Evolutionary conservation across 345 rosid species (phyloP), one percentile per base, ranked within the genome.

Genomic region (Turritis glabra): DNA sequence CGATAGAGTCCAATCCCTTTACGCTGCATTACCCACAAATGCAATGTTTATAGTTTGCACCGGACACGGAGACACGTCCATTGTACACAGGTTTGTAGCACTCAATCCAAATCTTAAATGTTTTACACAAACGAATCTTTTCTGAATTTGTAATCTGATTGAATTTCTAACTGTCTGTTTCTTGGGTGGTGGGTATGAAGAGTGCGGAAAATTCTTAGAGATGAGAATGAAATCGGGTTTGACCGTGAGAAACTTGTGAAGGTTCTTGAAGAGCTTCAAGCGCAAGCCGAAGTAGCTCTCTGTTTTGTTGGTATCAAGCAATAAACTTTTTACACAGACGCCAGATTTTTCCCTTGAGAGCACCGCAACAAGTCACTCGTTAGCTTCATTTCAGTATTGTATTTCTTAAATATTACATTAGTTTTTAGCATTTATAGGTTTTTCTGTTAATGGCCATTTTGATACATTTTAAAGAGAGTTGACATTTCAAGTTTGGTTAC

Each of bases 271-370:
- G 98, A 95, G 84, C 90, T 91, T 62, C 96, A 91, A 72, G 95
- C 95, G 30, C 89, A 87, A 80, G 97, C 98, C n/a, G 96, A 94
- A 86, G 95, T 94, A 71, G 96, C 96, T 59, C 74, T 94, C 58
- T 94, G 98, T 83, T 94, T 94, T 84, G 89, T 87, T 5, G 89
- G 91, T 3, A 82, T 88, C 66, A 90, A 94, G 84, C 83, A 83
- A 43, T 91, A 81, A 70, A 80, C 50, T 63, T n/a, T n/a, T n/a
- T 18, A 35, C 52, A 48, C 48, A 27, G 37, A 33, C 6, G 30
- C 50, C 65, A 18, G 26, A 0, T 1, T 6, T 26, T 17, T 29
- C n/a, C 30, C 14, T 43, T 57, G 63, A 56, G 54, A 69, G 57
- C 68, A 48, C 25, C 25, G 3, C 30, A 57, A 48, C 29, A 43